Conservation (phyloP, 148 eudicot species). For the Nepenthes gracilis region DNA sequence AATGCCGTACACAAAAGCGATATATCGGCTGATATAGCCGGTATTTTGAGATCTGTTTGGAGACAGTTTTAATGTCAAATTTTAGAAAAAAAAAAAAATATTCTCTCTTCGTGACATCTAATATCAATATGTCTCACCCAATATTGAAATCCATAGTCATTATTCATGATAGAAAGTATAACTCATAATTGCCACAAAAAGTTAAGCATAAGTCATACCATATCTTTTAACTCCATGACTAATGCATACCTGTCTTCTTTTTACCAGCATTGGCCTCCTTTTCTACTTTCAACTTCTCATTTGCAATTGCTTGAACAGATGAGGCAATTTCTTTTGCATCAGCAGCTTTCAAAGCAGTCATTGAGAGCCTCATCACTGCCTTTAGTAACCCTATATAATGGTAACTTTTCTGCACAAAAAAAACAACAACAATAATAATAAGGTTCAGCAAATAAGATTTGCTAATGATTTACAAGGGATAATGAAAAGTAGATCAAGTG, state of each 20-base stretch:
- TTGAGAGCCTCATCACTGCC: constrained; percentile 82
- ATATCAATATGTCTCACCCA: too few relatives aligned
- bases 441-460: not conserved
- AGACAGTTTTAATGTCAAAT: too few relatives aligned
- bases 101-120: too few relatives aligned
- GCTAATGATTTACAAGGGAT: not conserved
- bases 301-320: constrained; percentile 84
- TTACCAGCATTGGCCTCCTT: constrained; percentile 95
- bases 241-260: constrained; percentile 74
- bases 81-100: too few relatives aligned
- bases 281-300: constrained; percentile 90
- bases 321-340: constrained; percentile 93
- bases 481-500: not conserved
- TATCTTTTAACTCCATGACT: not conserved
- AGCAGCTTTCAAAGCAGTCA: constrained; percentile 67
- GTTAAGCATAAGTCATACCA: too few relatives aligned
- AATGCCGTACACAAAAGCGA: too few relatives aligned
- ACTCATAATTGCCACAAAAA: too few relatives aligned
- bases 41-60: too few relatives aligned
- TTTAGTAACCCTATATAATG: constrained; percentile 81
- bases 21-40: too few relatives aligned
- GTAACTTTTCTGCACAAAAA: constrained; percentile 74
- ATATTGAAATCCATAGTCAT: too few relatives aligned
- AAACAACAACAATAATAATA: not conserved
- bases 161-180: too few relatives aligned